Evolutionary conservation across 108 stramenopile species (phyloP).

Genomic region (Cyclotella cryptica): DNA sequence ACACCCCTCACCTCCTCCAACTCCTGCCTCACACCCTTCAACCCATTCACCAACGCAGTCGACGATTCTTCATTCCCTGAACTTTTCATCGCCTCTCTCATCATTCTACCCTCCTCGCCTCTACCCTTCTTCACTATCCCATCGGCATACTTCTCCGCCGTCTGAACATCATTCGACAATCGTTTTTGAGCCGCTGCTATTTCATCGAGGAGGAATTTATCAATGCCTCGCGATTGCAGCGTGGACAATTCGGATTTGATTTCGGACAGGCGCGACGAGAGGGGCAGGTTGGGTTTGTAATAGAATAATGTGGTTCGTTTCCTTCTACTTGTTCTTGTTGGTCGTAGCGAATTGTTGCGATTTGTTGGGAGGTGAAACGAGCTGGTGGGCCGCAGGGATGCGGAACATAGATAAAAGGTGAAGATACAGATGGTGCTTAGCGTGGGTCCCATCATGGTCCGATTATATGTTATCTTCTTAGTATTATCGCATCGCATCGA

Average conservation of each 20-base stretch:
- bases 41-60: background rate
- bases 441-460: too few species aligned
- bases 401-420: too few species aligned
- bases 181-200: constrained; percentile 6
- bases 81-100: constrained; percentile 1
- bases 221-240: background rate
- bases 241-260: constrained; percentile 15
- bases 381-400: too few species aligned
- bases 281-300: constrained; percentile 14
- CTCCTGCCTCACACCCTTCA: constrained; percentile 11
- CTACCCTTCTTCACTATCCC: constrained; percentile 6
- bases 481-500: too few species aligned
- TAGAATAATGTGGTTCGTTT: background rate
- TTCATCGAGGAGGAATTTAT: constrained; percentile 17
- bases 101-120: constrained; percentile 7
- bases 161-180: background rate
- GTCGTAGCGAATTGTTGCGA: too few species aligned
- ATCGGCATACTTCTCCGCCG: constrained; percentile 5
- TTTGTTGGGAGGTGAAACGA: too few species aligned
- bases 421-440: too few species aligned
- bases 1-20: constrained; percentile 20
- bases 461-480: too few species aligned
- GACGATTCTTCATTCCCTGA: background rate
- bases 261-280: constrained; percentile 13
- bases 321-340: too few species aligned